Percentiles rank a stretch among this genome's conserved stretches.
Evolutionary conservation across 257 asterid species (phyloP).

Genomic region (Voacanga thouarsii): DNA sequence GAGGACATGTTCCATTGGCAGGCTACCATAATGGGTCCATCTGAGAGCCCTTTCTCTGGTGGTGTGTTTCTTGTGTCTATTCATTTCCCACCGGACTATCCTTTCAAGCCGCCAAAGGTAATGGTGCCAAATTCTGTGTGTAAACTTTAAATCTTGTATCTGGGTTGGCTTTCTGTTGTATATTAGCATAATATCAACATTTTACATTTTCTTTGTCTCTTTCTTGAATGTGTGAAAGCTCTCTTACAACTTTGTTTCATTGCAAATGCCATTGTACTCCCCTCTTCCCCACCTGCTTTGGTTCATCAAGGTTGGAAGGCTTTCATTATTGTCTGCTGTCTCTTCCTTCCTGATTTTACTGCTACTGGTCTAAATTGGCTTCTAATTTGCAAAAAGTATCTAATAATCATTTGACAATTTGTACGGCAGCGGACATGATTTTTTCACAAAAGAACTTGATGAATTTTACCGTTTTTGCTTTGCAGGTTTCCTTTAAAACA

Average conservation of each 20-base stretch:
- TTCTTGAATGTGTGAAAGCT: background rate
- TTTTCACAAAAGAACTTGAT: background rate
- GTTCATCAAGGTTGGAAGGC: background rate
- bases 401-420: background rate
- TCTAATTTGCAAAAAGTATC: background rate
- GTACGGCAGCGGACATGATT: background rate
- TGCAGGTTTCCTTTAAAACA: slow-evolving; percentile 47
- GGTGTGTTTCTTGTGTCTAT: slow-evolving; percentile 64
- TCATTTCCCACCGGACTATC: slow-evolving; percentile 82
- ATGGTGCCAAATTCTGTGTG: background rate
- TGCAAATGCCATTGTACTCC: too few relatives aligned
- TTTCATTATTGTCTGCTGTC: background rate
- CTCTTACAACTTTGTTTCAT: background rate
- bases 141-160: background rate
- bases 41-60: slow-evolving; percentile 77
- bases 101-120: slow-evolving; percentile 88
- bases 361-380: background rate
- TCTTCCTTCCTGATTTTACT: background rate
- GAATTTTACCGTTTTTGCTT: background rate
- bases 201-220: background rate
- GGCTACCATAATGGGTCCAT: slow-evolving; percentile 82
- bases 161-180: background rate
- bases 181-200: background rate
- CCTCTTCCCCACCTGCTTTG: background rate
- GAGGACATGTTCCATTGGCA: slow-evolving; percentile 81